These are phyloP conservation scores for Penicillium pancosmium DNA, from an alignment of 495 filamentous ascomycete species.

Conservation along the genomic window DNA sequence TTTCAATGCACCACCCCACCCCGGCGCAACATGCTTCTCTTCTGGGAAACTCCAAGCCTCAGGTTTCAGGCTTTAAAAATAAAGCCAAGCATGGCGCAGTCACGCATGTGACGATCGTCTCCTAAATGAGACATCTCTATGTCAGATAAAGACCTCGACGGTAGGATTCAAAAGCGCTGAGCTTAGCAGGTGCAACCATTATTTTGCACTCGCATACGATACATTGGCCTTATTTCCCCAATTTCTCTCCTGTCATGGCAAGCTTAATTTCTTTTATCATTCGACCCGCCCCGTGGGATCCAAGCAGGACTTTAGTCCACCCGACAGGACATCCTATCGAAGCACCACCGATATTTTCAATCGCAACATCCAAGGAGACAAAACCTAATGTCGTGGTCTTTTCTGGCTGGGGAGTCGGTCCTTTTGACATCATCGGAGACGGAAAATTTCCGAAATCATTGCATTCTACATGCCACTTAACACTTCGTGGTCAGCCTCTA, in stretches of 20 bases:
- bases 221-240: background rate
- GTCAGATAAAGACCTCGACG: no score
- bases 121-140: background rate
- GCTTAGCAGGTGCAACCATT: no score
- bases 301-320: slow-evolving; percentile 8
- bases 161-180: background rate
- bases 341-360: slow-evolving; percentile 11
- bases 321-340: slow-evolving; percentile 11
- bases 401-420: background rate
- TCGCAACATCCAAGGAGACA: background rate
- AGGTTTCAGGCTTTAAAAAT: background rate
- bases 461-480: slow-evolving; percentile 6
- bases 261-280: slow-evolving; percentile 1
- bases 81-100: slow-evolving; percentile 3
- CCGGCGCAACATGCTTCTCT: slow-evolving; percentile 11
- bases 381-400: slow-evolving; percentile 4
- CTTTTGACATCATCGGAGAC: slow-evolving; percentile 8
- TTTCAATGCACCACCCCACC: background rate
- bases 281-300: slow-evolving; percentile 11
- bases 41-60: slow-evolving; percentile 4
- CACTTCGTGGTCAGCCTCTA: slow-evolving; percentile 3
- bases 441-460: slow-evolving; percentile 3
- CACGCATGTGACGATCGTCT: background rate
- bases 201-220: no score
- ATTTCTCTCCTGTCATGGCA: background rate